Evolutionary conservation across 768 basidiomycete genomes (phyloP), one percentile per base, ranked within the genome.

Genomic region (Gymnopilus junonius): DNA sequence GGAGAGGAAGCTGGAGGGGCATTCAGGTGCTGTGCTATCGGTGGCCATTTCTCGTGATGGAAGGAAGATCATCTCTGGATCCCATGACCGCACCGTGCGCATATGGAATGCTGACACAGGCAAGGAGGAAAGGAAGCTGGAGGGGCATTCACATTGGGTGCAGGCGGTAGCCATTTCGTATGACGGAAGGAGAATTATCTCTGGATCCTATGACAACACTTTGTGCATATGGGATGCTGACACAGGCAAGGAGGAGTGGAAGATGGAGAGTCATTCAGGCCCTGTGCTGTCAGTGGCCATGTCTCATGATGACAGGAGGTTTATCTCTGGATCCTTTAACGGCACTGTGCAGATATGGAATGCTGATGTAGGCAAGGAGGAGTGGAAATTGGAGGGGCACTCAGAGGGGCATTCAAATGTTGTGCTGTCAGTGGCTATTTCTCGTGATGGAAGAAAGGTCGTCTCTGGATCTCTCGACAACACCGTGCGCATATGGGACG

Each of bases 11-110:
- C 62, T 64, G 8, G 27, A 61, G 4, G 72, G 67, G 2, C 70
- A 70, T 55, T 55, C 50, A 8, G 57, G 32, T 6, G 11, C 32
- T 8, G 61, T 73, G 7, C 40, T 46, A 37, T 58, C 69, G 15
- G 59, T 74, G 4, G 66, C 67, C 20, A 71, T 66, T 64, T 73
- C 71, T 6, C 59, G 63, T 2, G 67, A 73, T 61, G 71, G 69
- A 17, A 65, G 21, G 27, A 54, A 55, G 14, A 46, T 75, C 35
- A 62, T 63, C 1, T 73, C 73, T 12, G 69, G 67, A 32, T 69
- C 74, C 12, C 32, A 50, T 0, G 73, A 74, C 48, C 50, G 60
- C 1, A 70, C 71, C 14, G 59, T 75, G 43, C 63, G 72, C n/a
- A 40, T 75, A n/a, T 75, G 72, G 73, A 65, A 73, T 58, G 23